Evolutionary conservation across 1,284 basidiomycete species (phyloP).

Genomic region (Cutaneotrichosporon sp.): DNA sequence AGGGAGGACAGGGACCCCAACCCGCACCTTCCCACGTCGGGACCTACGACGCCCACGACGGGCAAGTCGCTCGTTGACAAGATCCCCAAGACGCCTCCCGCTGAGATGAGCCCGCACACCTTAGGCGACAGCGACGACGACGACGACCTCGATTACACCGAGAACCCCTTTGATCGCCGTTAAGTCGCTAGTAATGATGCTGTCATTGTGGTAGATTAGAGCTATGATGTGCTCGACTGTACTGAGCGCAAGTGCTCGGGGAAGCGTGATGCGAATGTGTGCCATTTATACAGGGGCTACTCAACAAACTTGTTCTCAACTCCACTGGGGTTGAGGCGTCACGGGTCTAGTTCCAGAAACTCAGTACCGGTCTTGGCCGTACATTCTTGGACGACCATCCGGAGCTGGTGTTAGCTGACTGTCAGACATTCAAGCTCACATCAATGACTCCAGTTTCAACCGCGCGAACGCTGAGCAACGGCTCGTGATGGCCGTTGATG

Average conservation of each 20-base stretch:
- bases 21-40: slow-evolving; percentile 35
- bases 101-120: slow-evolving; percentile 30
- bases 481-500: slow-evolving; percentile 36
- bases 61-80: slow-evolving; percentile 32
- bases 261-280: neutral
- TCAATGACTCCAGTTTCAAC: slow-evolving; percentile 84
- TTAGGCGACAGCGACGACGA: slow-evolving; percentile 51
- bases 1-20: slow-evolving; percentile 35
- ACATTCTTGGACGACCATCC: slow-evolving; percentile 50
- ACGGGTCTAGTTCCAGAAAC: neutral
- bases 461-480: slow-evolving; percentile 63
- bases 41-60: slow-evolving; percentile 2
- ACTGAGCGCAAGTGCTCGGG: neutral
- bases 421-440: slow-evolving; percentile 54
- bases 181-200: neutral
- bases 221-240: neutral
- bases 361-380: slow-evolving; percentile 41
- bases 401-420: slow-evolving; percentile 32
- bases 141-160: slow-evolving; percentile 48
- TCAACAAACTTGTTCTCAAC: neutral
- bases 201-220: neutral
- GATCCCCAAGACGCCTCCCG: slow-evolving; percentile 47
- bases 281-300: neutral
- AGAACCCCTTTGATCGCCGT: slow-evolving; percentile 47
- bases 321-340: neutral